Evolutionary conservation across 1,139 yeast genomes (phyloP).

Genomic region (Blastobotrys petasosporus): DNA sequence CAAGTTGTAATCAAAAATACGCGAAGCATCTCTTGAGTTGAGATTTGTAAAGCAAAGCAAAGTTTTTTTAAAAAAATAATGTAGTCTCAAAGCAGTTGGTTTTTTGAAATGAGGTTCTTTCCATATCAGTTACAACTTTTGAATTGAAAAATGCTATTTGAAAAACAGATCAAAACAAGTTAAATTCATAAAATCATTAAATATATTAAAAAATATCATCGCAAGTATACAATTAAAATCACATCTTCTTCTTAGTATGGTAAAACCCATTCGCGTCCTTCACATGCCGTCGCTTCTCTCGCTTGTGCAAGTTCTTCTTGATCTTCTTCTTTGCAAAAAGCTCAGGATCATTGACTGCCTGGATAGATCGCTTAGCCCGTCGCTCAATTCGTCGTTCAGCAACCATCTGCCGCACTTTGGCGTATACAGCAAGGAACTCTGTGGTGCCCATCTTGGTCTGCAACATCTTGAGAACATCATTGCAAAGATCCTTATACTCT

Average conservation of each 20-base stretch:
- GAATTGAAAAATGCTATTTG: conserved; percentile 1
- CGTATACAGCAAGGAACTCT: conserved; percentile 57
- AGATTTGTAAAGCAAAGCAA: too few relatives aligned
- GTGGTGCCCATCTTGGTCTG: conserved; percentile 70
- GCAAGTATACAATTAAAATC: too few relatives aligned
- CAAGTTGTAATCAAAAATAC: not conserved
- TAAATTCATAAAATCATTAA: conserved; percentile 1
- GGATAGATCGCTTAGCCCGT: conserved; percentile 65
- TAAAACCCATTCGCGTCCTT: conserved; percentile 76
- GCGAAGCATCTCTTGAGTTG: not conserved
- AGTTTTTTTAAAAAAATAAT: too few relatives aligned
- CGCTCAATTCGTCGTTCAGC: conserved; percentile 66
- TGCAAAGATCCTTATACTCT: conserved; percentile 54
- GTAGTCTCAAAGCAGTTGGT: too few relatives aligned
- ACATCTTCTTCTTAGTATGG: conserved; percentile 53
- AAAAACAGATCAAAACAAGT: not conserved
- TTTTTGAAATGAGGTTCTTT: too few relatives aligned
- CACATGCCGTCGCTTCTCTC: conserved; percentile 63
- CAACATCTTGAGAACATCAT: conserved; percentile 64
- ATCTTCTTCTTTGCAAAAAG: conserved; percentile 69
- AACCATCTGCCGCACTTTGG: conserved; percentile 58
- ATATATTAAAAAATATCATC: not conserved
- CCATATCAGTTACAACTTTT: too few relatives aligned
- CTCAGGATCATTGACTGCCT: conserved; percentile 78
- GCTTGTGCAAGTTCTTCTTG: conserved; percentile 64